Evolutionary conservation across 345 rosid species (phyloP).

Genomic region (Populus nigra): DNA sequence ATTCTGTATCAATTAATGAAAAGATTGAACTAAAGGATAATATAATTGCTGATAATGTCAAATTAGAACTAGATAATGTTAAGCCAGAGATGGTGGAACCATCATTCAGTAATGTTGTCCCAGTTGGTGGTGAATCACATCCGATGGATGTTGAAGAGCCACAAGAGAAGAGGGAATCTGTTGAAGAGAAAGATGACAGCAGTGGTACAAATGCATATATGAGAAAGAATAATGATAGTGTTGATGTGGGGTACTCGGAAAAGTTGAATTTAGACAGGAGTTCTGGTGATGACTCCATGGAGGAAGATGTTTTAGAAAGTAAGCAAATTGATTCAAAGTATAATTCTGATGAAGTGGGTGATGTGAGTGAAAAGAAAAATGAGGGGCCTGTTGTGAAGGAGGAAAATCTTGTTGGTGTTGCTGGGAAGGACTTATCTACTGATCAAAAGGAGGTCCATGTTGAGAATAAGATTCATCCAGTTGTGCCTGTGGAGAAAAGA

Average conservation of each 20-base stretch:
- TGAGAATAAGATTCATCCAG: constrained; percentile 37
- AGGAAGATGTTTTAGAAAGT: constrained; percentile 78
- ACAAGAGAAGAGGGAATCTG: constrained; percentile 58
- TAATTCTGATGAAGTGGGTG: constrained; percentile 50
- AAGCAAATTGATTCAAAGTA: constrained; percentile 69
- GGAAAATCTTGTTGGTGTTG: constrained; percentile 45
- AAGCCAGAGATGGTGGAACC: constrained; percentile 84
- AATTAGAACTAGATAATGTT: constrained; percentile 88
- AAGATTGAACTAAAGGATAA: constrained; percentile 95
- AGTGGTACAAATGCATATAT: constrained; percentile 62
- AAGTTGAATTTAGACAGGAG: constrained; percentile 91
- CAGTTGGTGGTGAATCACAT: constrained; percentile 72
- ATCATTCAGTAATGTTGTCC: constrained; percentile 55
- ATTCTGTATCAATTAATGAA: constrained; percentile 96
- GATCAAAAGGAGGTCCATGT: constrained; percentile 35
- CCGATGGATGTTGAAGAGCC: constrained; percentile 90
- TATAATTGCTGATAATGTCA: constrained; percentile 90
- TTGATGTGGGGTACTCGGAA: constrained; percentile 75
- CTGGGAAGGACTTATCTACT: constrained; percentile 40
- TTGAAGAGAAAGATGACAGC: constrained; percentile 59
- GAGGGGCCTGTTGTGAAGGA: constrained; percentile 40
- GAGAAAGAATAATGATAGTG: constrained; percentile 59
- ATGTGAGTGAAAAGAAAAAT: constrained; percentile 45
- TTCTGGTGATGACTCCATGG: constrained; percentile 97
- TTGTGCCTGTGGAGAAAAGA: constrained; percentile 65